Percentiles rank a stretch among this genome's conserved stretches.
Evolutionary conservation across 2,329 filamentous ascomycete species (phyloP).

Genomic region (Coniochaeta hoffmannii): DNA sequence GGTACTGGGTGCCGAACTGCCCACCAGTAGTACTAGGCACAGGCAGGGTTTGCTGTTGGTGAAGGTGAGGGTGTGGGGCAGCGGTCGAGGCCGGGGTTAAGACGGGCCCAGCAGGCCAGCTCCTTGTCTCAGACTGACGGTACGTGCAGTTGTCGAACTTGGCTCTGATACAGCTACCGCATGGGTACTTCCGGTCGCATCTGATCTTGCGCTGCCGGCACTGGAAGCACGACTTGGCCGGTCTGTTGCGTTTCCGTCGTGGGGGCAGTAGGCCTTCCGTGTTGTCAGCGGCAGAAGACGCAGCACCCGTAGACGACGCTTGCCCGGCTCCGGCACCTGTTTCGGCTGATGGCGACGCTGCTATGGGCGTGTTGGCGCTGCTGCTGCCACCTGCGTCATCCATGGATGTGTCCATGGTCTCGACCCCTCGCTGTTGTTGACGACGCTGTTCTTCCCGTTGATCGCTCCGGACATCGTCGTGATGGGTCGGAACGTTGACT

Average conservation of each 20-base stretch:
- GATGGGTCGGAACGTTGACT: neutral
- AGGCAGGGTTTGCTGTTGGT: neutral
- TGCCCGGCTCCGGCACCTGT: neutral
- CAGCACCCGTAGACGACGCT: neutral
- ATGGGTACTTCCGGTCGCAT: conserved; percentile 52
- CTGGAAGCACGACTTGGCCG: conserved; percentile 43
- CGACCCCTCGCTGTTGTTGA: neutral
- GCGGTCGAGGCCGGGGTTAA: neutral
- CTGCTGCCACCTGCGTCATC: neutral
- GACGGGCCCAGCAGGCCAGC: conserved; percentile 8
- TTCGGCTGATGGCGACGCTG: neutral
- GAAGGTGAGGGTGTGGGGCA: neutral
- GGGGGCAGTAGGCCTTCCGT: neutral
- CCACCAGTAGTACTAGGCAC: neutral
- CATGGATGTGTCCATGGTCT: neutral
- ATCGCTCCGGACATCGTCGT: neutral
- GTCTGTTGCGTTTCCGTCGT: conserved; percentile 18
- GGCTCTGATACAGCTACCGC: conserved; percentile 51
- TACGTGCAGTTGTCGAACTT: conserved; percentile 49
- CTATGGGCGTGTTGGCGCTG: neutral
- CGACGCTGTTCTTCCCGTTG: neutral
- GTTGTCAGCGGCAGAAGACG: neutral
- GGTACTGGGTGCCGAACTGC: neutral
- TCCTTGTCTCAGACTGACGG: conserved; percentile 21
- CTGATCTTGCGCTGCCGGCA: conserved; percentile 55